A percentile compares a stretch with the other conserved stretches of the same genome.
Conservation (phyloP, 805 yeast species). For the Wickerhamia fluorescens region DNA sequence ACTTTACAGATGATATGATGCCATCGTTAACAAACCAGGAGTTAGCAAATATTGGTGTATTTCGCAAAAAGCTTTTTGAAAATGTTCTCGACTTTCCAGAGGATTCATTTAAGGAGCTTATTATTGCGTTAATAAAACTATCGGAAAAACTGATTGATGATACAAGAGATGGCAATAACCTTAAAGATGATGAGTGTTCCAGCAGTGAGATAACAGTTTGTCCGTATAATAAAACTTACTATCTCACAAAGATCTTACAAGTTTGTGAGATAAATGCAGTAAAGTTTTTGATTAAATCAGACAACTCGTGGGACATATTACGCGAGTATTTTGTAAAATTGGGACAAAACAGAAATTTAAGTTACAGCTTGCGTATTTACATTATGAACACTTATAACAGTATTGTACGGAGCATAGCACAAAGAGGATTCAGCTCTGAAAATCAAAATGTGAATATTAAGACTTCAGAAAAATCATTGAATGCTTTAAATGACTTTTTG, state of each 20-base stretch:
- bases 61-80: conserved; percentile 56
- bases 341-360: conserved; percentile 36
- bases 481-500: conserved; percentile 42
- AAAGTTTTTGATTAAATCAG: conserved; percentile 40
- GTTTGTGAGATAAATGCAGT: conserved; percentile 45
- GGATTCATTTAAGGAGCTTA: conserved; percentile 41
- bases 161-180: background rate
- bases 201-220: conserved; percentile 35
- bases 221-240: conserved; percentile 50
- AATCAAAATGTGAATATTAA: conserved; percentile 12
- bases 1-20: conserved; percentile 11
- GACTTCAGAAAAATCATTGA: conserved; percentile 44
- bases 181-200: background rate
- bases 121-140: conserved; percentile 40
- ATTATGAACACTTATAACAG: conserved; percentile 48
- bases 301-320: conserved; percentile 41
- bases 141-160: conserved; percentile 13
- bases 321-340: conserved; percentile 40
- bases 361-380: conserved; percentile 37
- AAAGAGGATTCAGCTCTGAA: conserved; percentile 29
- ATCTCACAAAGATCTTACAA: conserved; percentile 45
- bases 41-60: conserved; percentile 42
- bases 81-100: conserved; percentile 51
- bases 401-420: conserved; percentile 36
- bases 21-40: conserved; percentile 41